Evolutionary conservation across 768 basidiomycete genomes (phyloP).

Genomic region (Coprinopsis sp.): DNA sequence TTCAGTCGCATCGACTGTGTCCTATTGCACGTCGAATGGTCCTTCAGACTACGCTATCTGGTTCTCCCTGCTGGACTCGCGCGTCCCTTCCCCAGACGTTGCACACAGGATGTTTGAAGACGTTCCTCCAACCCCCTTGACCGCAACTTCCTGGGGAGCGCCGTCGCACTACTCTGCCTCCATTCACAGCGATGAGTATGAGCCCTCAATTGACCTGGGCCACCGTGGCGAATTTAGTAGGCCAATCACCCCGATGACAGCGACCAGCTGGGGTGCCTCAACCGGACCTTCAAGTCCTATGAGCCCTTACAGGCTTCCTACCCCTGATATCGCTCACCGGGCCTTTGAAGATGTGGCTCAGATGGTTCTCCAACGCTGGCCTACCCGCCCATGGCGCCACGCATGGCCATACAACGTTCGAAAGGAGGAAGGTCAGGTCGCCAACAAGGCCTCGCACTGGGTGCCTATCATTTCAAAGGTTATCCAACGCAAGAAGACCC

Average conservation of each 20-base stretch:
- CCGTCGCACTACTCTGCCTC: conserved; percentile 38
- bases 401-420: conserved; percentile 5
- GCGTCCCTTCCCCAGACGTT: conserved; percentile 55
- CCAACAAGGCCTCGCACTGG: background rate
- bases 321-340: conserved; percentile 39
- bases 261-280: conserved; percentile 22
- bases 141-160: conserved; percentile 49
- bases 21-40: conserved; percentile 52
- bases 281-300: conserved; percentile 36
- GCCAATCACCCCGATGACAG: conserved; percentile 8
- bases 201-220: conserved; percentile 37
- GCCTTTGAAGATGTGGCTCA: conserved; percentile 22
- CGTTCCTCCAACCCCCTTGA: conserved; percentile 46
- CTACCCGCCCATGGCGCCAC: conserved; percentile 3
- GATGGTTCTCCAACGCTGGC: background rate
- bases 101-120: conserved; percentile 53
- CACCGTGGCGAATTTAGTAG: conserved; percentile 20
- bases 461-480: conserved; percentile 1
- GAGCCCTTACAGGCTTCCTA: conserved; percentile 30
- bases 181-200: conserved; percentile 28
- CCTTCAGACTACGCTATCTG: conserved; percentile 45
- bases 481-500: background rate
- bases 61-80: conserved; percentile 31
- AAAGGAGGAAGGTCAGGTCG: background rate
- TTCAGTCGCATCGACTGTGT: conserved; percentile 52